phyloP scores from a whole-genome alignment of 306 rosid species.

The Hylodesmum podocarpum region DNA sequence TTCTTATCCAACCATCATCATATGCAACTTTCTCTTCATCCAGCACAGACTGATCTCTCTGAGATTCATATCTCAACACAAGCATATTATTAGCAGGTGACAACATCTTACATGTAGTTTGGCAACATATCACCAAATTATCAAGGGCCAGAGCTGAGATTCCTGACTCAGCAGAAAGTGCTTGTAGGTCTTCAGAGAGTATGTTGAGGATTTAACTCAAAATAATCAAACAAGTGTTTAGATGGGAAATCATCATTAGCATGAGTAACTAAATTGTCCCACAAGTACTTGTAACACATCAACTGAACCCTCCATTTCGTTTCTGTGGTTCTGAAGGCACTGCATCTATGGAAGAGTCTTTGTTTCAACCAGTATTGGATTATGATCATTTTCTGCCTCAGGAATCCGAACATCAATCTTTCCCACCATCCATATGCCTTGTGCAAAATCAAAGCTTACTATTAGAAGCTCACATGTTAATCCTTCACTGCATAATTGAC shows the following conservation, averaged over 20 bases:
- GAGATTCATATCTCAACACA: conserved; percentile 67
- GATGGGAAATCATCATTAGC: conserved; percentile 42
- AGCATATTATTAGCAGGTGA: conserved; percentile 46
- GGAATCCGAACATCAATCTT: conserved; percentile 63
- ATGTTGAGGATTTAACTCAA: conserved; percentile 47
- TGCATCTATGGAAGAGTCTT: conserved; percentile 59
- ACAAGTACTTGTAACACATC: conserved; percentile 80
- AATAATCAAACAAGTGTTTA: conserved; percentile 45
- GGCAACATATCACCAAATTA: conserved; percentile 49
- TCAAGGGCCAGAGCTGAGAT: conserved; percentile 55
- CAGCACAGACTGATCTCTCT: conserved; percentile 59
- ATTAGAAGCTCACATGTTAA: conserved; percentile 81
- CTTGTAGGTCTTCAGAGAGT: conserved; percentile 48
- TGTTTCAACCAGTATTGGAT: conserved; percentile 62
- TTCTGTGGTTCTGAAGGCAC: conserved; percentile 71
- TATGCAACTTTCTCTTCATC: conserved; percentile 58
- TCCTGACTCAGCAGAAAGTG: conserved; percentile 37
- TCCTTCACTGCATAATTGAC: conserved; percentile 62
- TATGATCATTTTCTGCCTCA: conserved; percentile 9
- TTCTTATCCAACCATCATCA: conserved; percentile 52
- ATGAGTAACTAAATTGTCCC: conserved; percentile 58
- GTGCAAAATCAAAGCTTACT: conserved; percentile 47
- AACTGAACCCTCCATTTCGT: conserved; percentile 83
- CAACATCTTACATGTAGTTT: conserved; percentile 44
- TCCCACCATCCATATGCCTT: conserved; percentile 81